A percentile compares a stretch with the other conserved stretches of the same genome.
These are phyloP conservation scores for Candida chauliodis DNA, from an alignment of 805 yeast genomes.

Conservation along the genomic window DNA sequence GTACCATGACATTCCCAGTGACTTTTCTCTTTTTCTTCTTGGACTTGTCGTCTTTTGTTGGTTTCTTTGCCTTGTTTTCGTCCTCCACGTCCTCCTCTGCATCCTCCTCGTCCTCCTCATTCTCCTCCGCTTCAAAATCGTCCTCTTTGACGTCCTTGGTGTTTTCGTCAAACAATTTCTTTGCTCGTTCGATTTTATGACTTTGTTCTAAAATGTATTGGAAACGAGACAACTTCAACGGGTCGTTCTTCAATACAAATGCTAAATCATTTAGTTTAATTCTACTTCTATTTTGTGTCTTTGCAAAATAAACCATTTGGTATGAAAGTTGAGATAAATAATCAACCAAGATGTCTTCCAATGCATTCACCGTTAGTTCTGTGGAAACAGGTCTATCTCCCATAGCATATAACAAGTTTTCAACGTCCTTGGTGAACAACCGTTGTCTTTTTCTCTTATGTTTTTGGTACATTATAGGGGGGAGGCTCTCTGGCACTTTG, in stretches of 20 bases:
- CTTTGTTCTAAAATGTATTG: constrained; percentile 39
- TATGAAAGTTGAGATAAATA: constrained; percentile 33
- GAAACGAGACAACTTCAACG: constrained; percentile 38
- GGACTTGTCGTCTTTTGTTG: constrained; percentile 2
- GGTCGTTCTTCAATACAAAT: constrained; percentile 39
- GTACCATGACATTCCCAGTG: constrained; percentile 14
- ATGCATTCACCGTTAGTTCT: constrained; percentile 34
- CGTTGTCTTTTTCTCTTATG: constrained; percentile 30
- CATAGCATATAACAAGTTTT: constrained; percentile 35
- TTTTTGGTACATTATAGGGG: constrained; percentile 10
- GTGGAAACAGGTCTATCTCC: constrained; percentile 41
- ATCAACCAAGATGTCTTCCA: constrained; percentile 38
- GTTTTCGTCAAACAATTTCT: constrained; percentile 38
- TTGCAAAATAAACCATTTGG: constrained; percentile 29
- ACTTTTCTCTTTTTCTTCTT: constrained; percentile 22
- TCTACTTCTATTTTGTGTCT: constrained; percentile 35
- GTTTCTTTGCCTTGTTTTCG: background rate
- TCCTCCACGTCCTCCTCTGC: constrained; percentile 10
- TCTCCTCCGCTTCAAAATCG: constrained; percentile 14
- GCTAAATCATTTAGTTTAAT: constrained; percentile 42
- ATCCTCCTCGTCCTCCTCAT: constrained; percentile 15
- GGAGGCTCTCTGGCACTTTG: constrained; percentile 3
- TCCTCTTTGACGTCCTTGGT: constrained; percentile 13
- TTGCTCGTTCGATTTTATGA: constrained; percentile 34
- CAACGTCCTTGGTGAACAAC: constrained; percentile 40